Evolutionary conservation across 441 rosid species (phyloP), one percentile per base, ranked within the genome.

Genomic region (Corymbia citriodora): DNA sequence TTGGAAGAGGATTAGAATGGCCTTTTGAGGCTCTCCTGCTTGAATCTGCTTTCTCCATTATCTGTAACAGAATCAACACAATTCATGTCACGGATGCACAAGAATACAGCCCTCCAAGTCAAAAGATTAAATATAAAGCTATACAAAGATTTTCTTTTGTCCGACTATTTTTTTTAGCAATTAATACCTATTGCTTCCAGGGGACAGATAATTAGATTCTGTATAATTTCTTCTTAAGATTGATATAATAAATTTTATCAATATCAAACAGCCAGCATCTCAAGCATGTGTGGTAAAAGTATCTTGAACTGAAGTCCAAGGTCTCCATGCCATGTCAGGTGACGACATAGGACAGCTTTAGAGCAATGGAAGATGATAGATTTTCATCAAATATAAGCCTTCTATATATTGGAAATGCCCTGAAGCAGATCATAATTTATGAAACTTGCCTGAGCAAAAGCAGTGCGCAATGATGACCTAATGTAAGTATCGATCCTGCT

Each of bases 11-110:
- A 90, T 97, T 97, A 31, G 93, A 94, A 92, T 96, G 97, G 93
- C 94, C 95, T 94, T 93, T 97, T 45, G 98, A 94, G 88, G 99
- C 98, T 93, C 99, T 95, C 94, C 99, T 94, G 93, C 98, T 98
- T 13, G 99, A 96, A 93, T 98, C 99, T 72, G 98, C 99, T 92
- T 96, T 96, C 96, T 98, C 99, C 99, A 98, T 98, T 92, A 95
- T 96, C 99, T 98, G 92, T 90, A 90, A 53, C 52, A 31, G 92
- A 81, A 55, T 72, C 85, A 81, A 29, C 68, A 88, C n/a, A 54
- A 85, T 23, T 55, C 18, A 91, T 52, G 81, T 74, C 36, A 92
- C 87, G 92, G 19, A 85, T 87, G 57, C 74, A 63, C 8, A 70
- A 25, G 88, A 54, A 89, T 31, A 89, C 88, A 87, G 70, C 63